Base-by-base conservation (phyloP, 306 rosid genomes). In the Vigna nakashimae region DNA sequence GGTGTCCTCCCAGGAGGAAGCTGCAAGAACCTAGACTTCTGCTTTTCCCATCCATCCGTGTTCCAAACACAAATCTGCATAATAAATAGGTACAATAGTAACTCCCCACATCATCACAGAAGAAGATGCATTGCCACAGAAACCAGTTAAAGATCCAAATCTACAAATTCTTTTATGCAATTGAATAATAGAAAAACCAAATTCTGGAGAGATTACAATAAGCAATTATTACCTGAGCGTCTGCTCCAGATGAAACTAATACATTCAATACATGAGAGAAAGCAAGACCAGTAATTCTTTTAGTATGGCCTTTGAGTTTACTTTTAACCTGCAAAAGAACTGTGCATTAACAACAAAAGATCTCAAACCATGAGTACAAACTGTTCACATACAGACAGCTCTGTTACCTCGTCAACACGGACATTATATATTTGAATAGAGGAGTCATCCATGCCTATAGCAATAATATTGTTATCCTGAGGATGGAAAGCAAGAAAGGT, bases 381-480 rank as follows among this genome's bases (percentile, higher is more conserved):
- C 30, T 34, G 42, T 58, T 58, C 52, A 58, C 13, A 34, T 57
- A 69, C 64, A 22, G 68, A 26, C 40, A 68, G 20, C 49, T 77
- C 3, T 3, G 71, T 69, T 89, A 95, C 99, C 97, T 95, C 99
- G 76, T 95, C 99, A 40, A 95, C 99, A 0, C 99, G 98, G 64
- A 95, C 98, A 71, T 95, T 92, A 71, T 95, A 95, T 82, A 95
- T 95, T 84, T 95, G 99, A 88, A 95, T 91, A n/a, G 98, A 80
- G 45, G 98, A 95, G 85, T 95, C 99, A 76, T 92, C 99, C 99
- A 92, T 95, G 68, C 99, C 99, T 76, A 95, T 95, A 30, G 98
- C 98, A 52, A 93, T 93, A 78, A 93, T 91, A 83, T 93, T 93
- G 81, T 93, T 93, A 86, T 93, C 98, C 75, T 93, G 96, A 57